phyloP scores from a whole-genome alignment of 768 basidiomycete species.

The Baorangia bicolor region DNA sequence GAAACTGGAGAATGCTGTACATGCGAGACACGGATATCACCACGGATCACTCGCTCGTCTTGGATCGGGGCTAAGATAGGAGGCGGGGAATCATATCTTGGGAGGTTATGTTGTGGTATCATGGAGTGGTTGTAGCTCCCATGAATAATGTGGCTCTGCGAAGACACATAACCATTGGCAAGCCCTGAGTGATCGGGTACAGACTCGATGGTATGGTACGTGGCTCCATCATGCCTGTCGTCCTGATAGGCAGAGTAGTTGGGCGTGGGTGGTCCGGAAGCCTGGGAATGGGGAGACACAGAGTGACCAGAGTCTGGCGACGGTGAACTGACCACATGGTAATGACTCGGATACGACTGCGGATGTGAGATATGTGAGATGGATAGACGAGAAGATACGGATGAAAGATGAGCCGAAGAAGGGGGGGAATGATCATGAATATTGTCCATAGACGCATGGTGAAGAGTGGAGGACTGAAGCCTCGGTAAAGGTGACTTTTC shows the following conservation, averaged over 20 bases:
- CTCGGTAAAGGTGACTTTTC: constrained; percentile 33
- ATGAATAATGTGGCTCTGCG: constrained; percentile 30
- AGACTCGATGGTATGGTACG: constrained; percentile 39
- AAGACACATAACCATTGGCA: constrained; percentile 32
- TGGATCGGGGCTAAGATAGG: constrained; percentile 59
- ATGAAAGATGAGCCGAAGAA: constrained; percentile 29
- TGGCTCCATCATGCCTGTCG: constrained; percentile 38
- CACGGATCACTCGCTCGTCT: constrained; percentile 34
- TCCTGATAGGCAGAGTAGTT: constrained; percentile 48
- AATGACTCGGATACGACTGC: constrained; percentile 42
- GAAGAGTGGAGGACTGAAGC: constrained; percentile 30
- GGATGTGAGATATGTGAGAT: constrained; percentile 62
- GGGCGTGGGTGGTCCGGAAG: constrained; percentile 33
- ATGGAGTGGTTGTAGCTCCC: constrained; percentile 23
- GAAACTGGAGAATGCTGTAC: constrained; percentile 31
- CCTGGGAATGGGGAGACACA: constrained; percentile 36
- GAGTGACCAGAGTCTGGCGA: constrained; percentile 56
- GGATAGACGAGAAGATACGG: constrained; percentile 53
- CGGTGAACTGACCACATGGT: constrained; percentile 38
- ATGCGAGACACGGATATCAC: constrained; percentile 30
- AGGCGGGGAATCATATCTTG: constrained; percentile 51
- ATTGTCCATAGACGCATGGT: constrained; percentile 28
- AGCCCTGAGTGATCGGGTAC: constrained; percentile 30
- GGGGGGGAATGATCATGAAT: constrained; percentile 33
- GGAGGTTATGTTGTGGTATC: constrained; percentile 21